These are phyloP conservation scores for Collybiopsis confluens DNA, from an alignment of 768 basidiomycete species.

Conservation along the genomic window DNA sequence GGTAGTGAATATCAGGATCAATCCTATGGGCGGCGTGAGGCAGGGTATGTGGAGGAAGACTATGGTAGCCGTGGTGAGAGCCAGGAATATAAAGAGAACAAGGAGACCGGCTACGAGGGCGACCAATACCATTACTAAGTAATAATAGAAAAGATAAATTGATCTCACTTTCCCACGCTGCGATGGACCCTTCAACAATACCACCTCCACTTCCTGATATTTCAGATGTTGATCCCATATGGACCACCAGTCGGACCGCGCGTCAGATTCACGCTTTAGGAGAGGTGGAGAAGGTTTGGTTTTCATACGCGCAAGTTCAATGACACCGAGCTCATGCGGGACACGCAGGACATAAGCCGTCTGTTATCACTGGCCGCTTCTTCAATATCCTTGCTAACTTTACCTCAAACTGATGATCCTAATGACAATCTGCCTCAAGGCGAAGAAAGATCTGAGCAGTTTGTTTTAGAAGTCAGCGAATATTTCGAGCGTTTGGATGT, in stretches of 20 bases:
- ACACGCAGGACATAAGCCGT: constrained; percentile 68
- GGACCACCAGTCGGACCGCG: constrained; percentile 77
- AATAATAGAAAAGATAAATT: background rate
- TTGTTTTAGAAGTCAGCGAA: constrained; percentile 79
- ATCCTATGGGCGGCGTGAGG: too few relatives aligned
- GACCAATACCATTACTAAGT: background rate
- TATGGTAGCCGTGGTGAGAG: too few relatives aligned
- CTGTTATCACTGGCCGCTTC: constrained; percentile 73
- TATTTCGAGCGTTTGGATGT: constrained; percentile 84
- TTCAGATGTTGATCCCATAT: constrained; percentile 70
- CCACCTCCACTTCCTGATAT: constrained; percentile 24
- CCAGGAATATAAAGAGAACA: constrained; percentile 16
- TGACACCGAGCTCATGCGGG: background rate
- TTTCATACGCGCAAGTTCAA: background rate
- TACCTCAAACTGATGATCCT: constrained; percentile 77
- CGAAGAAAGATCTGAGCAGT: constrained; percentile 80
- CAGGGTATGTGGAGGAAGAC: too few relatives aligned
- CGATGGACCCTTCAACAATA: constrained; percentile 24
- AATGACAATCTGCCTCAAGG: constrained; percentile 71
- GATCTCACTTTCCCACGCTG: too few relatives aligned
- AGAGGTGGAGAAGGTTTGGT: constrained; percentile 69
- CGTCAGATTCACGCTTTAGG: constrained; percentile 78
- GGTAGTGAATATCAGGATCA: constrained; percentile 15
- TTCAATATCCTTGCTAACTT: constrained; percentile 71
- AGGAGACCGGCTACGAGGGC: background rate